Conservation (phyloP, 345 rosid species). For the Bruguiera sexangula region DNA sequence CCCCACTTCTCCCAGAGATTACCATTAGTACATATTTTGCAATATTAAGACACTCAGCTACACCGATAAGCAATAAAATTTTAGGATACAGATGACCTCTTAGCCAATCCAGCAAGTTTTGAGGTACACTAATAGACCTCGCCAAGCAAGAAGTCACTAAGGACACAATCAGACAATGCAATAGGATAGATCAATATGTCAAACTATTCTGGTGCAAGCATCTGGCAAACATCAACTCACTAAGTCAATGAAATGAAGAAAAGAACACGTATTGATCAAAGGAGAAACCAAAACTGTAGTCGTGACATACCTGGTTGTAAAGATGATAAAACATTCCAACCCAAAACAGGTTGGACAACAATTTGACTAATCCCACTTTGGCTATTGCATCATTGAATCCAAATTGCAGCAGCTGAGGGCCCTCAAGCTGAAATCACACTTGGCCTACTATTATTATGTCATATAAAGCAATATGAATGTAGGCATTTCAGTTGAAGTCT, state of each 20-base stretch:
- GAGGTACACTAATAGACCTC: neutral
- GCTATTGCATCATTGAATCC: constrained; percentile 51
- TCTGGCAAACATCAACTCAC: too few relatives aligned
- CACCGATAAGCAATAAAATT: too few relatives aligned
- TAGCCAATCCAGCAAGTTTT: neutral
- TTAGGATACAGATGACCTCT: neutral
- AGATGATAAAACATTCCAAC: constrained; percentile 56
- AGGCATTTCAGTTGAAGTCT: constrained; percentile 1
- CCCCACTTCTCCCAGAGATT: too few relatives aligned
- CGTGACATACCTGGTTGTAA: constrained; percentile 40
- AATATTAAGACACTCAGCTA: too few relatives aligned
- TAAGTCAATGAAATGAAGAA: neutral
- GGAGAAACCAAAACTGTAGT: neutral
- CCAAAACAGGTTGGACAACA: constrained; percentile 47
- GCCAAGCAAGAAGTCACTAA: neutral
- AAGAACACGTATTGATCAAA: neutral
- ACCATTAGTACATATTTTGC: too few relatives aligned
- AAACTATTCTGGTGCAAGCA: too few relatives aligned
- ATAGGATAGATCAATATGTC: too few relatives aligned
- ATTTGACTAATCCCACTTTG: constrained; percentile 42
- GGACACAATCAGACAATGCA: too few relatives aligned
- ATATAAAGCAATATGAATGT: constrained; percentile 1
- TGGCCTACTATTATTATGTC: neutral
- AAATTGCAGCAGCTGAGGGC: constrained; percentile 45
- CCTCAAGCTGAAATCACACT: constrained; percentile 40